These are phyloP conservation scores for Chloris gayana DNA, from an alignment of 176 grass and related monocot species.

Conservation along the genomic window DNA sequence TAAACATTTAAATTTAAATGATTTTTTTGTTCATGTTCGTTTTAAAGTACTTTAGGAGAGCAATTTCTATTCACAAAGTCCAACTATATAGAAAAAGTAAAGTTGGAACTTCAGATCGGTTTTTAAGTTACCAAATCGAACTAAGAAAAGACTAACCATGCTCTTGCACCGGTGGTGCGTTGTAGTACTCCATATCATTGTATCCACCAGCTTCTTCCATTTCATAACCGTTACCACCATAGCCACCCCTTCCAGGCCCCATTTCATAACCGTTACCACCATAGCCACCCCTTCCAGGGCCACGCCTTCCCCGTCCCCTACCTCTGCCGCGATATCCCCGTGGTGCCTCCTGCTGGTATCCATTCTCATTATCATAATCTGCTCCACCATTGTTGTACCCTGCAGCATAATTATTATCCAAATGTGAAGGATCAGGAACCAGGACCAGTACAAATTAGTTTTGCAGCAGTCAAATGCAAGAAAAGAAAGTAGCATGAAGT, in stretches of 20 bases:
- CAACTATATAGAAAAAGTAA: neutral
- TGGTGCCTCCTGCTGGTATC: slow-evolving; percentile 26
- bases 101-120: neutral
- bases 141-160: slow-evolving; percentile 45
- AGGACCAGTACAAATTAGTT: slow-evolving; percentile 2
- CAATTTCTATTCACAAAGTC: neutral
- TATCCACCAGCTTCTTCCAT: slow-evolving; percentile 53
- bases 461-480: neutral
- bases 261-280: too few relatives aligned
- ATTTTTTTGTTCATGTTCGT: too few relatives aligned
- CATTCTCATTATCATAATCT: slow-evolving; percentile 48
- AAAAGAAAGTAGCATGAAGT: neutral
- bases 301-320: slow-evolving; percentile 47
- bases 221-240: slow-evolving; percentile 36
- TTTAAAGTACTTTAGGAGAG: too few relatives aligned
- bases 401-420: slow-evolving; percentile 30
- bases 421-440: slow-evolving; percentile 23
- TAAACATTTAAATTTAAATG: too few relatives aligned
- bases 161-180: slow-evolving; percentile 45
- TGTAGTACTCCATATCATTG: slow-evolving; percentile 38
- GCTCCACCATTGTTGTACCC: slow-evolving; percentile 46
- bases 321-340: slow-evolving; percentile 50
- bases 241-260: slow-evolving; percentile 48
- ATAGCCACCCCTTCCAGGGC: too few relatives aligned
- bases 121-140: neutral